Percentiles rank a stretch among this genome's conserved stretches.
These are phyloP conservation scores for Lojkania enalia DNA, from an alignment of 2,329 filamentous ascomycete species.

Conservation along the genomic window DNA sequence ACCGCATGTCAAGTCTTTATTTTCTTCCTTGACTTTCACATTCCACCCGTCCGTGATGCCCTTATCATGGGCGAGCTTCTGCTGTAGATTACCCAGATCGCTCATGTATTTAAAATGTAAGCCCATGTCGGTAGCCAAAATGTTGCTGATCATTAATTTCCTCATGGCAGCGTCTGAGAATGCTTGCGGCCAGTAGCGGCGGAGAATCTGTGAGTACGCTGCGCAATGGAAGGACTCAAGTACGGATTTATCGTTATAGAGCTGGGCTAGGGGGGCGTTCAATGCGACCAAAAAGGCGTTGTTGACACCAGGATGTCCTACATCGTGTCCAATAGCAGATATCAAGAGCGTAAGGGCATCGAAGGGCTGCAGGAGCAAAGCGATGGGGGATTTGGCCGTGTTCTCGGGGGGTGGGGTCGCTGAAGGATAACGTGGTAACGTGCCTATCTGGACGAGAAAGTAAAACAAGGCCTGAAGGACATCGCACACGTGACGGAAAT, in stretches of 20 bases:
- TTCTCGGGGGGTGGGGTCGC: constrained; percentile 27
- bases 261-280: constrained; percentile 87
- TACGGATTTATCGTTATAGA: constrained; percentile 97
- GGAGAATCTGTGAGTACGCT: constrained; percentile 92
- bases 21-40: constrained; percentile 72
- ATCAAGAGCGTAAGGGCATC: constrained; percentile 88
- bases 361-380: constrained; percentile 76
- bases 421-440: constrained; percentile 68
- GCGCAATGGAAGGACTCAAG: constrained; percentile 97
- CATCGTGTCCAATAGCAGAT: constrained; percentile 96
- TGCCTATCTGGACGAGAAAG: constrained; percentile 81
- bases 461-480: constrained; percentile 92
- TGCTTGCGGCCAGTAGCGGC: constrained; percentile 84
- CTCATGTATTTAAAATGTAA: constrained; percentile 97
- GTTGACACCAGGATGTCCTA: constrained; percentile 96
- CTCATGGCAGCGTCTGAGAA: constrained; percentile 81
- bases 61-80: constrained; percentile 70
- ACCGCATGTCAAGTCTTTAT: constrained; percentile 81
- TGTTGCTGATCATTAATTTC: constrained; percentile 94
- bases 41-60: constrained; percentile 72
- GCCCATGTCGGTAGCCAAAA: constrained; percentile 96
- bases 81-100: constrained; percentile 77
- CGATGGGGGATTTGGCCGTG: constrained; percentile 65
- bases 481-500: constrained; percentile 96
- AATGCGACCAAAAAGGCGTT: constrained; percentile 93